Evolutionary conservation across 306 rosid species (phyloP).

Genomic region (Cicer cuneatum): DNA sequence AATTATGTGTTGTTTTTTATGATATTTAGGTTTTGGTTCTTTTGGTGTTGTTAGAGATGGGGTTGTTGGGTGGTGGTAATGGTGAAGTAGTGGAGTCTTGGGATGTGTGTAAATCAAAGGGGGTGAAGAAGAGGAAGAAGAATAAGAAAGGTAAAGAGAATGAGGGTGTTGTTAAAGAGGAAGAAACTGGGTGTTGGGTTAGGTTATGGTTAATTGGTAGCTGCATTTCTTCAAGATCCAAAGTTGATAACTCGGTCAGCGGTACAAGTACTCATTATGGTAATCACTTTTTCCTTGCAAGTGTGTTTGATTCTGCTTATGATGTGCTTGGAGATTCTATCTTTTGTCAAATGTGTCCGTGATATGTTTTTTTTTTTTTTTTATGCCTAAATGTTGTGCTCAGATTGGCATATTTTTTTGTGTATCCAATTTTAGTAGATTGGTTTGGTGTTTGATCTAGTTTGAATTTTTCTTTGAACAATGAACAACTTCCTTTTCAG

Average conservation of each 20-base stretch:
- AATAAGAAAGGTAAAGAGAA: constrained; percentile 61
- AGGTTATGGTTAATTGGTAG: constrained; percentile 74
- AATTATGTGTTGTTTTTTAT: constrained; percentile 51
- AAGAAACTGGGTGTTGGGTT: constrained; percentile 80
- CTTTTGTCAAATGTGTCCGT: constrained; percentile 18
- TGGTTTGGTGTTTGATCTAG: constrained; percentile 20
- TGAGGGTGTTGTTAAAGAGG: constrained; percentile 60
- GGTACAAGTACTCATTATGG: constrained; percentile 82
- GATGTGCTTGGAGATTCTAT: constrained; percentile 31
- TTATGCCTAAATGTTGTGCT: not conserved
- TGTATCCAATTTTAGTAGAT: constrained; percentile 19
- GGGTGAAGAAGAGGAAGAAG: constrained; percentile 65
- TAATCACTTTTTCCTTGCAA: constrained; percentile 47
- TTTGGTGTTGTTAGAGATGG: constrained; percentile 67
- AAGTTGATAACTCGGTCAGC: constrained; percentile 88
- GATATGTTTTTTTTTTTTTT: constrained; percentile 34
- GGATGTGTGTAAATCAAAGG: constrained; percentile 72
- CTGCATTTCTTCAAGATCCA: constrained; percentile 99
- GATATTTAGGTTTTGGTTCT: constrained; percentile 52
- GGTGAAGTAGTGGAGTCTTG: constrained; percentile 74
- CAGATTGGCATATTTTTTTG: not conserved
- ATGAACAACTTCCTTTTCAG: not conserved
- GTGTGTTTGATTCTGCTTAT: constrained; percentile 23
- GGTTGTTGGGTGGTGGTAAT: constrained; percentile 68
- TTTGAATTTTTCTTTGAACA: constrained; percentile 8